Conservation (phyloP, 2,329 filamentous ascomycete species). For the Stachybotrys chlorohalonatus region DNA sequence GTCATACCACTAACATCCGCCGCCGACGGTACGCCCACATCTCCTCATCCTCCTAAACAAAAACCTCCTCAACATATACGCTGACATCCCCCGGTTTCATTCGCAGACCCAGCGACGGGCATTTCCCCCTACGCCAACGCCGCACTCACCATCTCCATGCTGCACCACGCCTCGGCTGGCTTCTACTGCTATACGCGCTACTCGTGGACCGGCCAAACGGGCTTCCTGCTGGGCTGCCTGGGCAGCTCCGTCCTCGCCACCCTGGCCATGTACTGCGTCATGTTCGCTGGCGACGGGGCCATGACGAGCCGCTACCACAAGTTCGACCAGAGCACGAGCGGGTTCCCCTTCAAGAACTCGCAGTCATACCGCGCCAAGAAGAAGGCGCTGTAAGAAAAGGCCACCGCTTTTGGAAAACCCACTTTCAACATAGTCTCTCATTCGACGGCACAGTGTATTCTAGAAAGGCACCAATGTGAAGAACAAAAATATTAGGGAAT, state of each 20-base stretch:
- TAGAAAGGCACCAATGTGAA: background rate
- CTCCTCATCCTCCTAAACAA: background rate
- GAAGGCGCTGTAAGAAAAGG: constrained; percentile 18
- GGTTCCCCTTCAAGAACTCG: constrained; percentile 27
- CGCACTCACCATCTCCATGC: constrained; percentile 53
- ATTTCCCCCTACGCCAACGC: constrained; percentile 57
- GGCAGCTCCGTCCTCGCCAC: constrained; percentile 48
- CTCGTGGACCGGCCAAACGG: constrained; percentile 43
- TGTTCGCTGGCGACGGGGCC: constrained; percentile 28
- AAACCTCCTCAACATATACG: background rate
- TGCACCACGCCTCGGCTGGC: constrained; percentile 55
- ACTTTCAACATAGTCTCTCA: too few relatives aligned
- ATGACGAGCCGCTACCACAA: constrained; percentile 25
- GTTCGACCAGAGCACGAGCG: constrained; percentile 29
- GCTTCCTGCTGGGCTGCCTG: constrained; percentile 50
- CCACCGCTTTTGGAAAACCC: too few relatives aligned
- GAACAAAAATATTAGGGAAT: background rate
- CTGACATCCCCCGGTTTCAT: background rate
- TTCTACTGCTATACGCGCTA: constrained; percentile 64
- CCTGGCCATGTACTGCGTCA: constrained; percentile 33
- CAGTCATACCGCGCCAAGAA: constrained; percentile 28
- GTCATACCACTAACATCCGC: constrained; percentile 54
- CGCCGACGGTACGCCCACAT: constrained; percentile 23
- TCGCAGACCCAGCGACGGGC: constrained; percentile 23
- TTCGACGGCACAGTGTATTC: too few relatives aligned